Evolutionary conservation across 768 basidiomycete genomes (phyloP).

Genomic region (Pleurotus cornucopiae): DNA sequence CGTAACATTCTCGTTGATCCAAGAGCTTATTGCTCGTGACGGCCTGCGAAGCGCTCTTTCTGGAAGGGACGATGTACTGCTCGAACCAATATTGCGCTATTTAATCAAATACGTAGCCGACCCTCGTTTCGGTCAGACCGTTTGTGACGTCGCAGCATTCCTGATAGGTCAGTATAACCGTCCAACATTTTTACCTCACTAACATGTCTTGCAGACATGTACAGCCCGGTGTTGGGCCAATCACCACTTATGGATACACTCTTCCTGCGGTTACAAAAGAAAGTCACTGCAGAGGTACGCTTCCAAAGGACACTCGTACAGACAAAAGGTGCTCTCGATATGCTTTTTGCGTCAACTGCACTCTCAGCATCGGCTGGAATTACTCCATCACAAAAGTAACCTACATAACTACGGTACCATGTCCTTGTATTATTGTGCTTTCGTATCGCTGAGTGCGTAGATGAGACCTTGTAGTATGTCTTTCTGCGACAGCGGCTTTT

Average conservation of each 20-base stretch:
- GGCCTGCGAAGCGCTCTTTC: conserved; percentile 82
- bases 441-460: conserved; percentile 40
- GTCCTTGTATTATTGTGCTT: conserved; percentile 8
- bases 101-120: conserved; percentile 83
- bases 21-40: conserved; percentile 90
- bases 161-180: conserved; percentile 67
- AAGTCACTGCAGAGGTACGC: conserved; percentile 78
- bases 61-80: conserved; percentile 88
- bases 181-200: conserved; percentile 1
- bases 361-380: conserved; percentile 9
- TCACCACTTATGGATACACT: conserved; percentile 89
- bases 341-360: conserved; percentile 69
- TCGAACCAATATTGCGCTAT: conserved; percentile 88
- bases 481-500: conserved; percentile 49
- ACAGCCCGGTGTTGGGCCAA: conserved; percentile 87
- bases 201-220: conserved; percentile 65
- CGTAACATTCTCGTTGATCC: conserved; percentile 85
- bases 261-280: conserved; percentile 76
- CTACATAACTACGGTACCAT: neutral
- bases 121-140: conserved; percentile 90
- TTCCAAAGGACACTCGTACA: conserved; percentile 86
- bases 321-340: conserved; percentile 83
- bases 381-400: neutral
- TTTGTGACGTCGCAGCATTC: conserved; percentile 72
- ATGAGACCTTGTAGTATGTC: conserved; percentile 70